These are phyloP conservation scores for Truncatella angustata DNA, from an alignment of 2,329 filamentous ascomycete genomes.

Conservation along the genomic window DNA sequence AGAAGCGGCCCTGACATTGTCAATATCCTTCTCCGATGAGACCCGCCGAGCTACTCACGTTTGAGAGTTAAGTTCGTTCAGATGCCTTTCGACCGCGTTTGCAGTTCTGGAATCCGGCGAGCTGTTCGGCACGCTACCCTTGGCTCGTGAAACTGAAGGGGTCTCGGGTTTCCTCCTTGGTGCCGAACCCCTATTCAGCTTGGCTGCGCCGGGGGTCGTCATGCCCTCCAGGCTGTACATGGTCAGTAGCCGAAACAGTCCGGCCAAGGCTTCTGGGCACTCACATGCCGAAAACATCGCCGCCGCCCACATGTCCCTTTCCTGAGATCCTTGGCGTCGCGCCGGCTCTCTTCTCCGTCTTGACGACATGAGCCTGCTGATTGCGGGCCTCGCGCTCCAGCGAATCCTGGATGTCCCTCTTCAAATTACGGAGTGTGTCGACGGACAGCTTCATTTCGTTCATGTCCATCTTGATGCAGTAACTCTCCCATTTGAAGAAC, in stretches of 20 bases:
- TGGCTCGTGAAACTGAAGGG: conserved; percentile 45
- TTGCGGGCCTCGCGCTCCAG: conserved; percentile 72
- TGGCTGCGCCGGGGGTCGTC: conserved; percentile 53
- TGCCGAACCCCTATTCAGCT: conserved; percentile 38
- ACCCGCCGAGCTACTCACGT: conserved; percentile 31
- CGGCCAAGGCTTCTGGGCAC: conserved; percentile 18
- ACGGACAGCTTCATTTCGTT: conserved; percentile 73
- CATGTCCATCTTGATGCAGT: conserved; percentile 88
- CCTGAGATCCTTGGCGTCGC: conserved; percentile 61
- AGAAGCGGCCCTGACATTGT: conserved; percentile 46
- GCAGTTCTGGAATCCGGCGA: conserved; percentile 44
- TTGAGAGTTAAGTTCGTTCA: conserved; percentile 35
- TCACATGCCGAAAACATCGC: conserved; percentile 82
- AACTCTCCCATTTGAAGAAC: conserved; percentile 98
- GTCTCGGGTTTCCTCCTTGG: conserved; percentile 41
- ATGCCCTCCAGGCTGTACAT: conserved; percentile 60
- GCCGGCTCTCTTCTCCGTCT: conserved; percentile 59
- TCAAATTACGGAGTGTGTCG: conserved; percentile 72
- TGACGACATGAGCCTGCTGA: conserved; percentile 58
- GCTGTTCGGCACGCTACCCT: conserved; percentile 41
- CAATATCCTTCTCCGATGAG: neutral
- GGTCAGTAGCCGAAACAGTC: neutral
- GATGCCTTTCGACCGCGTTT: conserved; percentile 35
- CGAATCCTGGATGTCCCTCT: conserved; percentile 80
- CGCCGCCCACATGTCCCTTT: conserved; percentile 39